These are phyloP conservation scores for Fusarium poae DNA, from an alignment of 2,329 filamentous ascomycete species.

Conservation along the genomic window DNA sequence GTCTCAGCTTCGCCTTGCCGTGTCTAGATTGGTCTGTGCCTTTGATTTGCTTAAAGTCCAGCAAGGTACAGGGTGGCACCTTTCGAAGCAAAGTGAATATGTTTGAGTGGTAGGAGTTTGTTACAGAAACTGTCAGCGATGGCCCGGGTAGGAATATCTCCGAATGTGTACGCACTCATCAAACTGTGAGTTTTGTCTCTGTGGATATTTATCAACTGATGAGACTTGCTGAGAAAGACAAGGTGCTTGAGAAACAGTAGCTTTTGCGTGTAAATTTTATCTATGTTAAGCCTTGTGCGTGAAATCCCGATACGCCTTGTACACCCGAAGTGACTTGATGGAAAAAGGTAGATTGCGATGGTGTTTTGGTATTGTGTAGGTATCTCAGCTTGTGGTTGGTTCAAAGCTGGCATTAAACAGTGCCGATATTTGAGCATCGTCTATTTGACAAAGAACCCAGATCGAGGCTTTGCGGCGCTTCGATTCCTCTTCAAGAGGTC, in stretches of 20 bases:
- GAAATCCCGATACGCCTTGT: neutral
- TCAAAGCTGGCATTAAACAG: slow-evolving; percentile 22
- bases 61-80: slow-evolving; percentile 15
- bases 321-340: neutral
- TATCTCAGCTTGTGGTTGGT: slow-evolving; percentile 18
- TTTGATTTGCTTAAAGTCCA: slow-evolving; percentile 4
- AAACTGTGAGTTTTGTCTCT: neutral
- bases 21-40: neutral
- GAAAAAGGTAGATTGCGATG: neutral
- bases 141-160: slow-evolving; percentile 8
- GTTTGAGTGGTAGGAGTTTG: slow-evolving; percentile 6
- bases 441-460: slow-evolving; percentile 59
- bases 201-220: neutral
- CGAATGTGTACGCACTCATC: slow-evolving; percentile 2
- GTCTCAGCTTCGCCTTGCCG: slow-evolving; percentile 5
- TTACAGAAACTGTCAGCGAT: slow-evolving; percentile 14
- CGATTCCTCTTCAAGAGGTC: slow-evolving; percentile 62
- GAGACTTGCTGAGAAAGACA: neutral
- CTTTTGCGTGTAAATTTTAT: neutral
- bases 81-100: slow-evolving; percentile 2
- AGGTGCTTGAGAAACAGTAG: neutral
- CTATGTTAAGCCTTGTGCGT: neutral
- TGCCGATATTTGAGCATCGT: neutral
- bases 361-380: neutral
- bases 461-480: slow-evolving; percentile 52